Evolutionary conservation across 208 protist genomes (phyloP).

Genomic region (Trypanosoma caninum): DNA sequence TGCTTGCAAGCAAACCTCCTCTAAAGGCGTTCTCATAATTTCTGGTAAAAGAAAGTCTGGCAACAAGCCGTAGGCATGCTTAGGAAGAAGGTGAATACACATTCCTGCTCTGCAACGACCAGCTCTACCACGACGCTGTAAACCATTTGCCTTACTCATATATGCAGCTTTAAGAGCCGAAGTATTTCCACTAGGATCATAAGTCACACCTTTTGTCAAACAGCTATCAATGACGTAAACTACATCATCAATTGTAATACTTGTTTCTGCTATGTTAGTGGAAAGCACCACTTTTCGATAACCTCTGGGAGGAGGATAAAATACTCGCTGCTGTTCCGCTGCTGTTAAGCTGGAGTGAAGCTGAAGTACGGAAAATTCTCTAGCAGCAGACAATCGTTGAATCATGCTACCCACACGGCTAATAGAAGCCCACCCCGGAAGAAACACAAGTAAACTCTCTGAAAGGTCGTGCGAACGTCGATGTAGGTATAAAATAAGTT

Average conservation of each 20-base stretch:
- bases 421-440: constrained; percentile 91
- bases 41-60: constrained; percentile 92
- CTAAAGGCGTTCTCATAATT: constrained; percentile 89
- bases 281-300: constrained; percentile 93
- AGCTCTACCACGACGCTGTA: constrained; percentile 91
- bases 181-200: constrained; percentile 77
- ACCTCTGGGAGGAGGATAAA: constrained; percentile 68
- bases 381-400: constrained; percentile 28
- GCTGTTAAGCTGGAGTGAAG: constrained; percentile 90
- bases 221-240: constrained; percentile 95
- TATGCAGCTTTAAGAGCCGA: constrained; percentile 66
- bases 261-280: constrained; percentile 97
- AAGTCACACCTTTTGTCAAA: constrained; percentile 89
- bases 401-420: constrained; percentile 53
- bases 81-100: constrained; percentile 82
- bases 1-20: constrained; percentile 86
- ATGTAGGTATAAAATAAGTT: constrained; percentile 70
- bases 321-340: constrained; percentile 89
- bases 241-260: constrained; percentile 95
- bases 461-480: constrained; percentile 27
- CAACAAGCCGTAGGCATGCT: constrained; percentile 61
- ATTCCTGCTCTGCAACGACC: constrained; percentile 83
- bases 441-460: constrained; percentile 86
- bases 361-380: constrained; percentile 74
- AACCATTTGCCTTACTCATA: constrained; percentile 81